A percentile compares a stretch with the other conserved stretches of the same genome.
Conservation (phyloP, 2,329 filamentous ascomycete genomes). For the Drechslerella coelobrocha region DNA sequence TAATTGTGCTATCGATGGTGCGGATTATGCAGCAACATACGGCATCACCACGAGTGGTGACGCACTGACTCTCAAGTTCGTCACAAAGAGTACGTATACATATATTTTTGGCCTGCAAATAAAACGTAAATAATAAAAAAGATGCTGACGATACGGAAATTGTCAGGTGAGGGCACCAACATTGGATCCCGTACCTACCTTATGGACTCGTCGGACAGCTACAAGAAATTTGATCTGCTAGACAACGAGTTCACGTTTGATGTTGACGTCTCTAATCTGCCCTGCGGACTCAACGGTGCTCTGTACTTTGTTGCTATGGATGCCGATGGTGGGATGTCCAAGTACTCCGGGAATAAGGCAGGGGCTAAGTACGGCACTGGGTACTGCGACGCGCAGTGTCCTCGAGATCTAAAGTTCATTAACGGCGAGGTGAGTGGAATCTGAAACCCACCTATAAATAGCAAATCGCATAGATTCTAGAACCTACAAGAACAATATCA, state of each 20-base stretch:
- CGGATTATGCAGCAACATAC: slow-evolving; percentile 64
- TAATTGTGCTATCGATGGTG: slow-evolving; percentile 65
- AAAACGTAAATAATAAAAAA: no score
- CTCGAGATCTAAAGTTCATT: slow-evolving; percentile 67
- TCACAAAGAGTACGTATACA: slow-evolving; percentile 63
- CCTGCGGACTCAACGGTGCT: slow-evolving; percentile 74
- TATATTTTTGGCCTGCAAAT: background rate
- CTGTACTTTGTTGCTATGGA: slow-evolving; percentile 72
- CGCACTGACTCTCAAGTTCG: slow-evolving; percentile 66
- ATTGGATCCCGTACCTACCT: slow-evolving; percentile 67
- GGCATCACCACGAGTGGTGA: slow-evolving; percentile 65
- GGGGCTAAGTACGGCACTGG: slow-evolving; percentile 68
- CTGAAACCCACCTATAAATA: background rate
- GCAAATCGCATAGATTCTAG: background rate
- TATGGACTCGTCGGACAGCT: slow-evolving; percentile 66
- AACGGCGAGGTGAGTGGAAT: slow-evolving; percentile 60
- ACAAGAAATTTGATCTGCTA: slow-evolving; percentile 70
- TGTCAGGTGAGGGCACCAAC: slow-evolving; percentile 54
- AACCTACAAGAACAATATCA: slow-evolving; percentile 7
- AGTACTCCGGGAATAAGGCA: slow-evolving; percentile 63
- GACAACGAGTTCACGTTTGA: slow-evolving; percentile 75
- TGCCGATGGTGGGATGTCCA: slow-evolving; percentile 64
- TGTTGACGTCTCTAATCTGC: slow-evolving; percentile 73
- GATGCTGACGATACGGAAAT: no score
- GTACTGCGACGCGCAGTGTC: slow-evolving; percentile 65